These are phyloP conservation scores for Croton laevigatus DNA, from an alignment of 441 rosid genomes.

Conservation along the genomic window DNA sequence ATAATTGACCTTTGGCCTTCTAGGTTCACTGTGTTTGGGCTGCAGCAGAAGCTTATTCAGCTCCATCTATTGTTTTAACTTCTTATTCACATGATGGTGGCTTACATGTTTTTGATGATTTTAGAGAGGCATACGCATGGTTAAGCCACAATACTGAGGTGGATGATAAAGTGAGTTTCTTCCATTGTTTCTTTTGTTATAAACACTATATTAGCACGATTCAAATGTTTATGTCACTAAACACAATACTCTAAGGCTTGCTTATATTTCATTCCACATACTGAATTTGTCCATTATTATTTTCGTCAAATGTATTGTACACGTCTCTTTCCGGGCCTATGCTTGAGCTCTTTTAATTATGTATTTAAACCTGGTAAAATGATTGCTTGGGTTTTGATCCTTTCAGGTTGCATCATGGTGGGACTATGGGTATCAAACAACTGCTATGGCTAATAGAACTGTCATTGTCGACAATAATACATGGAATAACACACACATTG, in stretches of 20 bases:
- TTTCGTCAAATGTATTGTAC: not conserved
- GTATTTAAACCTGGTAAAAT: not conserved
- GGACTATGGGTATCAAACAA: conserved; percentile 99
- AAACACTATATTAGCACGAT: not conserved
- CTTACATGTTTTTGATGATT: conserved; percentile 96
- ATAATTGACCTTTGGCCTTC: conserved; percentile 28
- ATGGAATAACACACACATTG: conserved; percentile 99
- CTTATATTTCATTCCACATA: too few relatives aligned
- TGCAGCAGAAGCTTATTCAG: conserved; percentile 99
- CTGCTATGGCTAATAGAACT: conserved; percentile 99
- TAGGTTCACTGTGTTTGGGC: conserved; percentile 99
- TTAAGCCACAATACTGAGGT: conserved; percentile 94
- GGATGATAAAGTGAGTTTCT: conserved; percentile 82
- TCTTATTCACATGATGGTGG: conserved; percentile 76
- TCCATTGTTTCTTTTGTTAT: not conserved
- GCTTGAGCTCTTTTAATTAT: not conserved
- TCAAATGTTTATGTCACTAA: conserved; percentile 1
- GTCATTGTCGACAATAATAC: conserved; percentile 99
- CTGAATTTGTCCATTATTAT: too few relatives aligned
- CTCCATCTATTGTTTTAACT: conserved; percentile 95
- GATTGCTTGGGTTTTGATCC: conserved; percentile 18
- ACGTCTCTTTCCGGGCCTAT: not conserved
- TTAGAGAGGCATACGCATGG: conserved; percentile 98
- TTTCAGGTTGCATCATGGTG: conserved; percentile 99
- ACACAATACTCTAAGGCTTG: too few relatives aligned